A percentile compares a stretch with the other conserved stretches of the same genome.
These are phyloP conservation scores for Penicillium robsamsonii DNA, from an alignment of 495 filamentous ascomycete genomes.

Conservation along the genomic window DNA sequence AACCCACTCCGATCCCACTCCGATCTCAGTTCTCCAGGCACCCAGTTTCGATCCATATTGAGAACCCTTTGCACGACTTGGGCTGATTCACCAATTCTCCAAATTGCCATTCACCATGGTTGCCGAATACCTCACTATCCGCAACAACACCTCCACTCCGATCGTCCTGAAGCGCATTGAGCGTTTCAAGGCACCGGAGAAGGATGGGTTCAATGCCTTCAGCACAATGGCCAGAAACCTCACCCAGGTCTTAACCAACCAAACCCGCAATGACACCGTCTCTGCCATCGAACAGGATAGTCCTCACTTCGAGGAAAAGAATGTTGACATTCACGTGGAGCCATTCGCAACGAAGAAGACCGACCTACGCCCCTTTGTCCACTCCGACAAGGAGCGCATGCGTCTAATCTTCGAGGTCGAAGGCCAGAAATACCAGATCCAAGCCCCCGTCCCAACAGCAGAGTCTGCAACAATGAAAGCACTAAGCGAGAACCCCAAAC, in stretches of 20 bases:
- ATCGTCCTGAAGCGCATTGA: conserved; percentile 74
- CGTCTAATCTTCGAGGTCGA: conserved; percentile 62
- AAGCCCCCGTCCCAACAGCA: conserved; percentile 54
- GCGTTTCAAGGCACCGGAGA: conserved; percentile 58
- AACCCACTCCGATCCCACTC: conserved; percentile 5
- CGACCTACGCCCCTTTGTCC: conserved; percentile 46
- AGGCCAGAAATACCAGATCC: conserved; percentile 59
- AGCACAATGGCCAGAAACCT: conserved; percentile 49
- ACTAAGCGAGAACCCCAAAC: conserved; percentile 52
- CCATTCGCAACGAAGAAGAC: conserved; percentile 59
- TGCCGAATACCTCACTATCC: conserved; percentile 64
- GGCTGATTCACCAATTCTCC: not conserved
- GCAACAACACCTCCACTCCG: conserved; percentile 77
- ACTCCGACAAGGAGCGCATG: conserved; percentile 51
- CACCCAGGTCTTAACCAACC: conserved; percentile 47
- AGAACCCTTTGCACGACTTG: not conserved
- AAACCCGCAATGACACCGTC: conserved; percentile 39
- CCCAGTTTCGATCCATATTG: not conserved
- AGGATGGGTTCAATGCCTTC: conserved; percentile 40
- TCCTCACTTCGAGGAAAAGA: conserved; percentile 53
- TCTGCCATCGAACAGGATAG: conserved; percentile 50
- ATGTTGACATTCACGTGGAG: conserved; percentile 54
- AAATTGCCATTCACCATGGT: conserved; percentile 32
- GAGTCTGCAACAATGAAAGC: conserved; percentile 56
- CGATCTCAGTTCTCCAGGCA: conserved; percentile 6